Evolutionary conservation across 257 asterid genomes (phyloP).

Genomic region (Primulina huaijiensis): DNA sequence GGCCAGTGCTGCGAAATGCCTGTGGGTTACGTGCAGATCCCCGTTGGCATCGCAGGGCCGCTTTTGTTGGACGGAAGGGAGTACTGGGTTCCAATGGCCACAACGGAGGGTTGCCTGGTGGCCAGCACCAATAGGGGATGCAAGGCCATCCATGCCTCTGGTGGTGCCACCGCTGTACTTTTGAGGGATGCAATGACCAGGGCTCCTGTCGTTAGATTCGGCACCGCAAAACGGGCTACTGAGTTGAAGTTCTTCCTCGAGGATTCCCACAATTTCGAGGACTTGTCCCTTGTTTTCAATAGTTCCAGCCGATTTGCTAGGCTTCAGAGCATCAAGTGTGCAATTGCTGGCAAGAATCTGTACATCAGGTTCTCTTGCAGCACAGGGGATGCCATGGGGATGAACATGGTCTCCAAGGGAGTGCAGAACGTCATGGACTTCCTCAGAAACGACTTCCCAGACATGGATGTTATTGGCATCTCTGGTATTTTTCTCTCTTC

Average conservation of each 20-base stretch:
- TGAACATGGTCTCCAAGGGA: slow-evolving; percentile 50
- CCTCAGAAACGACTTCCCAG: slow-evolving; percentile 37
- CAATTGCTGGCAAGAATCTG: slow-evolving; percentile 44
- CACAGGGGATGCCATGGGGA: slow-evolving; percentile 54
- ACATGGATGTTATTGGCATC: slow-evolving; percentile 48
- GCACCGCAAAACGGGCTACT: slow-evolving; percentile 39
- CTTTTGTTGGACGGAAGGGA: slow-evolving; percentile 36
- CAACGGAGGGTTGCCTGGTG: slow-evolving; percentile 47
- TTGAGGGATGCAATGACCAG: slow-evolving; percentile 44
- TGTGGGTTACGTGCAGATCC: slow-evolving; percentile 49
- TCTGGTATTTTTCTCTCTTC: slow-evolving; percentile 25
- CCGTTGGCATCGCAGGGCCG: slow-evolving; percentile 44
- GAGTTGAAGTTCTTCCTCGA: slow-evolving; percentile 42
- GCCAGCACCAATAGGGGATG: slow-evolving; percentile 49
- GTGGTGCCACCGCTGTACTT: slow-evolving; percentile 37
- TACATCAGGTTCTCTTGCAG: slow-evolving; percentile 42
- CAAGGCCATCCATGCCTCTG: slow-evolving; percentile 41
- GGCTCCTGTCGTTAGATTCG: slow-evolving; percentile 42
- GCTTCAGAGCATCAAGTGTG: slow-evolving; percentile 44
- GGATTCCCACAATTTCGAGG: slow-evolving; percentile 36
- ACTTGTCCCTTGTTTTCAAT: slow-evolving; percentile 37
- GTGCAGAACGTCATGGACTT: slow-evolving; percentile 42
- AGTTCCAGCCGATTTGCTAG: slow-evolving; percentile 43
- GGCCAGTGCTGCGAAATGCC: slow-evolving; percentile 57
- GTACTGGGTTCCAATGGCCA: slow-evolving; percentile 45